phyloP scores from a whole-genome alignment of 345 rosid species.

The Viola odorata region DNA sequence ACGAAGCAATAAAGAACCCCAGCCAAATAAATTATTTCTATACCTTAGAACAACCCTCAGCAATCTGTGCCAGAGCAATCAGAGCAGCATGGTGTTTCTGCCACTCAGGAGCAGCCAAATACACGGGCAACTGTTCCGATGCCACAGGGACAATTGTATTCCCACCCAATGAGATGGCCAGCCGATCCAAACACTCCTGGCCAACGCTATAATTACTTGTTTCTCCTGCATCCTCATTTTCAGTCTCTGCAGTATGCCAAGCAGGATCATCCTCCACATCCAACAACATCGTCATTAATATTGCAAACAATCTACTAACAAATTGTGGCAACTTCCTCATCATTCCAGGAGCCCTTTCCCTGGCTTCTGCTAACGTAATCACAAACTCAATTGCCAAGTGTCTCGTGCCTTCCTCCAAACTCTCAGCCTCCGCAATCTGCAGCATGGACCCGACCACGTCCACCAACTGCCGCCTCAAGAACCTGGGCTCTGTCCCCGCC shows the following conservation, averaged over 20 bases:
- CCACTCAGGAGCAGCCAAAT: slow-evolving; percentile 93
- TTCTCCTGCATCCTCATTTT: slow-evolving; percentile 97
- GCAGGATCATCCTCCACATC: slow-evolving; percentile 92
- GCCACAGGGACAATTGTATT: slow-evolving; percentile 97
- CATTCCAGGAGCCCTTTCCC: slow-evolving; percentile 99
- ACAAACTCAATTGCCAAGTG: slow-evolving; percentile 95
- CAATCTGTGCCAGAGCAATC: slow-evolving; percentile 96
- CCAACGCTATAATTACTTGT: slow-evolving; percentile 87
- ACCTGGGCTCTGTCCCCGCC: slow-evolving; percentile 93
- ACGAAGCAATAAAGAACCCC: too few species aligned
- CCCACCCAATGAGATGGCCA: slow-evolving; percentile 93
- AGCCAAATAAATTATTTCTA: background rate
- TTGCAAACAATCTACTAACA: slow-evolving; percentile 73
- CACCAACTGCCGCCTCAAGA: slow-evolving; percentile 77
- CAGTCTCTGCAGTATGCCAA: slow-evolving; percentile 87
- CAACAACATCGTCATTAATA: slow-evolving; percentile 84
- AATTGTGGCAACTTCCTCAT: slow-evolving; percentile 98
- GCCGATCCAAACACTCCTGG: slow-evolving; percentile 95
- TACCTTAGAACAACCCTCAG: slow-evolving; percentile 99
- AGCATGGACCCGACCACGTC: slow-evolving; percentile 94
- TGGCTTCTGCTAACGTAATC: slow-evolving; percentile 86
- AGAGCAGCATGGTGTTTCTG: slow-evolving; percentile 97
- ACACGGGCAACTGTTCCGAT: slow-evolving; percentile 82
- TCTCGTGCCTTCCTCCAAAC: slow-evolving; percentile 85
- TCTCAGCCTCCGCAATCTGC: slow-evolving; percentile 93